phyloP scores from a whole-genome alignment of 73 alveolate species.

The Stentor roeselii region DNA sequence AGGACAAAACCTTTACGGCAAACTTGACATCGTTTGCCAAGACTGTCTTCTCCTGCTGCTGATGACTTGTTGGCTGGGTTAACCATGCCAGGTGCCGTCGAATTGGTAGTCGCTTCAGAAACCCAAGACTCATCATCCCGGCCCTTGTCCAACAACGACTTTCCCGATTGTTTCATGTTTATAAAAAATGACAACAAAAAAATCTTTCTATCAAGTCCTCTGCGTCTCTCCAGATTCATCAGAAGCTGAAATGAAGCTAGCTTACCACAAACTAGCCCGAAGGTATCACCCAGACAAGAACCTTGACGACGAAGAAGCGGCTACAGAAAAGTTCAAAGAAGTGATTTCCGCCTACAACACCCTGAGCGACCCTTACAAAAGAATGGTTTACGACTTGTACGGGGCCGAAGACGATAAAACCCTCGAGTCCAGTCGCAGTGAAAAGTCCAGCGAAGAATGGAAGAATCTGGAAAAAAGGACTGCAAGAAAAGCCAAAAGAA shows the following conservation, averaged over 20 bases:
- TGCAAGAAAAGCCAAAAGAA: neutral
- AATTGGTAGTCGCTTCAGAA: neutral
- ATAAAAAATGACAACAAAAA: conserved; percentile 71
- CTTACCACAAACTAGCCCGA: conserved; percentile 90
- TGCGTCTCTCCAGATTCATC: conserved; percentile 77
- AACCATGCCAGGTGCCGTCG: neutral
- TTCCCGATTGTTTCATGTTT: neutral
- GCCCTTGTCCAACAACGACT: neutral
- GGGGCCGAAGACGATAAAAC: conserved; percentile 82
- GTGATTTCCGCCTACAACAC: conserved; percentile 94
- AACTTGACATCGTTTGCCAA: neutral
- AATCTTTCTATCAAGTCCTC: conserved; percentile 89
- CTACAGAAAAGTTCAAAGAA: conserved; percentile 92
- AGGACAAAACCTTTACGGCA: neutral
- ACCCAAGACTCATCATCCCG: neutral
- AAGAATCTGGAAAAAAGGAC: neutral
- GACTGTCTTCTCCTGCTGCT: neutral
- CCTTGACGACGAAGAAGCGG: conserved; percentile 72
- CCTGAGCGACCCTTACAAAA: conserved; percentile 87
- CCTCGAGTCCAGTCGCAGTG: neutral
- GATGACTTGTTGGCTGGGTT: neutral
- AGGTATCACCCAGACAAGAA: conserved; percentile 97
- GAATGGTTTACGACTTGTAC: conserved; percentile 69
- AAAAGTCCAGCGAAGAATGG: neutral
- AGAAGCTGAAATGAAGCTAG: conserved; percentile 90